Base-by-base conservation (phyloP, 1,284 basidiomycete genomes). In the Wallemia ichthyophaga region DNA sequence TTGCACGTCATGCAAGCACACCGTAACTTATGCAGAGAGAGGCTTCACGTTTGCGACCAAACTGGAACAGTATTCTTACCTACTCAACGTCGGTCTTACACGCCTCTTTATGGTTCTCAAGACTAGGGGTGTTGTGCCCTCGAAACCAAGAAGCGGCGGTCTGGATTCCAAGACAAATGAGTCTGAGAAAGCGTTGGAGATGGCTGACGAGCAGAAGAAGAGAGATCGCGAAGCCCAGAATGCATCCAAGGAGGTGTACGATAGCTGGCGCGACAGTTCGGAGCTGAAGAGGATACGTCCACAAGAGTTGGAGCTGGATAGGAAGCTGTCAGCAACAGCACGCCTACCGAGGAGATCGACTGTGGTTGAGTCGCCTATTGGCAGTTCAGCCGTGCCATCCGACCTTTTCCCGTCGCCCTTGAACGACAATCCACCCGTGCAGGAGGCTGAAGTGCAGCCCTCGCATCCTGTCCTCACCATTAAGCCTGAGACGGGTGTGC, bases 21-120 rank as follows among this genome's bases (percentile, higher is more conserved):
- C 37, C 9, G 67, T 67, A 67, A 59, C 63, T 7, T 58, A 60
- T 17, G 59, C 63, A 19, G 59, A 79, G 56, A 66, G 72, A 23
- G 89, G 89, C 9, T 95, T 98, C 71, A 82, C 86, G 67, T 76
- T 84, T 17, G 92, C 95, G 19, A 88, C 91, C 59, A 76, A 92
- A 62, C 72, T 99, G 64, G 92, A 99, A 73, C 92, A 99, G 69
- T 99, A 95, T 69, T 85, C 94, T 0, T 99, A 94, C 74, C 71
- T 99, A 62, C 73, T 99, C 59, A 91, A 96, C 65, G 94, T 98
- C 21, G 94, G 92, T 2, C 75, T 99, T 60, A 78, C 91, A 63
- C 78, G 92, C 65, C 73, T 99, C 59, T 95, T 89, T 70, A 77
- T 87, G 54, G 75, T 96, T 61, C 74, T 96, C 67, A 84, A 87